phyloP scores from a whole-genome alignment of 352 stramenopile species.

The Phytophthora kernoviae region DNA sequence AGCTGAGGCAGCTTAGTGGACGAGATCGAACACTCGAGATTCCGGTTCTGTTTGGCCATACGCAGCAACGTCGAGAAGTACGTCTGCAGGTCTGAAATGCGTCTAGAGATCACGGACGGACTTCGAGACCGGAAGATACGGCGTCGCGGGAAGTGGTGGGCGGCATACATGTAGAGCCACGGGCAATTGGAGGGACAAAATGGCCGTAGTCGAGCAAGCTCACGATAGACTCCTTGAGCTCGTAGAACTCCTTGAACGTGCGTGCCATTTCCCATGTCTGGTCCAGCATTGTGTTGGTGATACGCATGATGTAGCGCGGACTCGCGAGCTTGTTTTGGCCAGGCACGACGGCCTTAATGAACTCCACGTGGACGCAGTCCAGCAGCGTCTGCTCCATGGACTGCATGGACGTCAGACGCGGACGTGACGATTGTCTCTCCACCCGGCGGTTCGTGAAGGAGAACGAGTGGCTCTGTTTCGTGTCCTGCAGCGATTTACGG shows the following conservation, averaged over 20 bases:
- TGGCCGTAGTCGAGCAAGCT: constrained; percentile 75
- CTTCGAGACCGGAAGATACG: constrained; percentile 76
- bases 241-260: constrained; percentile 80
- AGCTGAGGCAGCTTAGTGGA: constrained; percentile 65
- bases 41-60: constrained; percentile 67
- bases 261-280: constrained; percentile 84
- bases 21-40: constrained; percentile 62
- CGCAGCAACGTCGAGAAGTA: constrained; percentile 73
- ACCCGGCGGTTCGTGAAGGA: constrained; percentile 56
- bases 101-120: constrained; percentile 61
- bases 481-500: constrained; percentile 48
- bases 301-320: constrained; percentile 80
- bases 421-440: constrained; percentile 54
- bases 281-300: constrained; percentile 64
- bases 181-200: constrained; percentile 79
- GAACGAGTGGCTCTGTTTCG: constrained; percentile 38
- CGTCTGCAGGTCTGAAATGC: constrained; percentile 62
- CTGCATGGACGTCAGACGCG: constrained; percentile 30
- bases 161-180: constrained; percentile 84
- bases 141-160: constrained; percentile 78
- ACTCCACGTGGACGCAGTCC: constrained; percentile 78
- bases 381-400: constrained; percentile 74
- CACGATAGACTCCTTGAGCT: constrained; percentile 73
- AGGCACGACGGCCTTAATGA: constrained; percentile 78
- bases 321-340: constrained; percentile 66